phyloP scores from a whole-genome alignment of 805 yeast genomes.

The Cyberlindnera samutprakarnensis region DNA sequence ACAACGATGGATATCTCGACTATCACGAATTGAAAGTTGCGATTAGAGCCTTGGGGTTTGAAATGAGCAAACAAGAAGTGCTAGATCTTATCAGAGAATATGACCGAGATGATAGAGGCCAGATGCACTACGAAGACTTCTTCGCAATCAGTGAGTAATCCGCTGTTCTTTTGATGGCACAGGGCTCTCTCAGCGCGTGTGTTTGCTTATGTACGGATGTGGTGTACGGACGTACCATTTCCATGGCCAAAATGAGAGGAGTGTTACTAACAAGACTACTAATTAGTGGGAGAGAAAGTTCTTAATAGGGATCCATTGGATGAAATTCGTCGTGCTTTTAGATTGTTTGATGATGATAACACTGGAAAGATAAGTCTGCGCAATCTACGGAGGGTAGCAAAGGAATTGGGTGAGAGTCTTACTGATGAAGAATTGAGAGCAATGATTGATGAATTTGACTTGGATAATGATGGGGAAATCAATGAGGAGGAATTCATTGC shows the following conservation, averaged over 20 bases:
- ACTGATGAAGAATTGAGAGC: slow-evolving; percentile 91
- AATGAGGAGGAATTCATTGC: slow-evolving; percentile 86
- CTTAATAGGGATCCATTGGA: slow-evolving; percentile 86
- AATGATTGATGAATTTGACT: slow-evolving; percentile 96
- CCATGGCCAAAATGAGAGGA: too few species aligned
- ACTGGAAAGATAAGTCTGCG: slow-evolving; percentile 82
- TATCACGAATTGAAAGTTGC: slow-evolving; percentile 90
- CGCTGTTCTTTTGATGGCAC: slow-evolving; percentile 24
- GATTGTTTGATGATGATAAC: slow-evolving; percentile 77
- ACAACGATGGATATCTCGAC: slow-evolving; percentile 82
- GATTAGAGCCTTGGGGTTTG: slow-evolving; percentile 88
- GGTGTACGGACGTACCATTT: too few species aligned
- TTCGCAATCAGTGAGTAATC: slow-evolving; percentile 48
- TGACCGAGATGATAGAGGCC: slow-evolving; percentile 65
- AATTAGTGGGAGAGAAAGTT: slow-evolving; percentile 67
- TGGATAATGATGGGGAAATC: slow-evolving; percentile 94
- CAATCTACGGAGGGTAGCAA: slow-evolving; percentile 81
- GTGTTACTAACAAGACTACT: slow-evolving; percentile 14
- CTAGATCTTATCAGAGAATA: slow-evolving; percentile 72
- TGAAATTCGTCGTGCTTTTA: slow-evolving; percentile 85
- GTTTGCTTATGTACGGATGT: slow-evolving; percentile 6
- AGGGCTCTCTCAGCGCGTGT: too few species aligned
- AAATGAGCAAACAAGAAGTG: slow-evolving; percentile 67
- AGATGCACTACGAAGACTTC: slow-evolving; percentile 77
- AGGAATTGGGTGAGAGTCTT: slow-evolving; percentile 85